A percentile compares a stretch with the other conserved stretches of the same genome.
phyloP scores from a whole-genome alignment of 306 rosid genomes.

The Canavalia ensiformis region DNA sequence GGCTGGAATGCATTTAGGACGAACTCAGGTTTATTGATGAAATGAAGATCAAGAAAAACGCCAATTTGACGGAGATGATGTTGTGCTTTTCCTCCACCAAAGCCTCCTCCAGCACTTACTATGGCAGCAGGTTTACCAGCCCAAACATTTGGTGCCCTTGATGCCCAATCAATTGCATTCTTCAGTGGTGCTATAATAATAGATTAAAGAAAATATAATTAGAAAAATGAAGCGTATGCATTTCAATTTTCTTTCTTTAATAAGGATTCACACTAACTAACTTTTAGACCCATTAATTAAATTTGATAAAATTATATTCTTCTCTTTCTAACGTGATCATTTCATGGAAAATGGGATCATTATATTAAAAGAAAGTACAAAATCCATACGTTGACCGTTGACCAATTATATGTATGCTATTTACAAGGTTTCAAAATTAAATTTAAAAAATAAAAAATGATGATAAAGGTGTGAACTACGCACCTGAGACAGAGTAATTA shows the following conservation, averaged over 20 bases:
- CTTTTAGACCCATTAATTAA: too few relatives aligned
- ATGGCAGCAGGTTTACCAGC: conserved; percentile 85
- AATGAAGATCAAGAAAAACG: conserved; percentile 83
- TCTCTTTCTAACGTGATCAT: too few relatives aligned
- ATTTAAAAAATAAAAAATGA: too few relatives aligned
- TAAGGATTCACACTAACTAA: too few relatives aligned
- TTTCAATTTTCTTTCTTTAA: too few relatives aligned
- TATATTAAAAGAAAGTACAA: too few relatives aligned
- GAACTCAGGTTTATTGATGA: conserved; percentile 92
- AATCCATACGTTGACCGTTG: too few relatives aligned
- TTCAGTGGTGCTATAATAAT: conserved; percentile 45
- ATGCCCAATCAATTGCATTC: conserved; percentile 57
- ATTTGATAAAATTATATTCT: too few relatives aligned
- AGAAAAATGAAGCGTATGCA: not conserved
- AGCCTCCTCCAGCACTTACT: conserved; percentile 80
- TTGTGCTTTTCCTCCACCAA: conserved; percentile 79
- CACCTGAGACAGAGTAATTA: conserved; percentile 72
- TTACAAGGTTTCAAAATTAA: too few relatives aligned
- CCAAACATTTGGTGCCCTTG: conserved; percentile 83
- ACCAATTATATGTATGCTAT: too few relatives aligned
- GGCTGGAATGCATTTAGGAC: conserved; percentile 71
- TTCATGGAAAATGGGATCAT: too few relatives aligned
- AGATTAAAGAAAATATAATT: not conserved
- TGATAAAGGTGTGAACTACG: too few relatives aligned
- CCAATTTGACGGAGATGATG: conserved; percentile 93